A percentile compares a stretch with the other conserved stretches of the same genome.
These are phyloP conservation scores for Kwoniella shandongensis DNA, from an alignment of 768 basidiomycete species.

Conservation along the genomic window DNA sequence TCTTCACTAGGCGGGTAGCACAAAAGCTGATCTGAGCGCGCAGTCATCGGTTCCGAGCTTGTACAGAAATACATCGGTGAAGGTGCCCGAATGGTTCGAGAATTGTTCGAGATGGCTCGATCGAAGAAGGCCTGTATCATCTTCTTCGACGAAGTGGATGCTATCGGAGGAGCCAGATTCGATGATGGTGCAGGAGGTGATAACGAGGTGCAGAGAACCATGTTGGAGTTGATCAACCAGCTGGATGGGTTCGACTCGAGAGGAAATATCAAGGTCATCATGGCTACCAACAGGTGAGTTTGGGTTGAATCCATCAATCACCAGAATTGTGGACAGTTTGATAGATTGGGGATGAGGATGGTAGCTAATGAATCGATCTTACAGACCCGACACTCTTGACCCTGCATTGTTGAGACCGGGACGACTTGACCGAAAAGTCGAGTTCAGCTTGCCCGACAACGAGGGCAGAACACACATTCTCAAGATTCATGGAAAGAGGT, in stretches of 20 bases:
- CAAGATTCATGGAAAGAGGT: conserved; percentile 94
- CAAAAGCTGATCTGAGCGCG: not conserved
- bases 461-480: conserved; percentile 97
- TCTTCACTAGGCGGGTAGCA: not conserved
- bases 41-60: conserved; percentile 93
- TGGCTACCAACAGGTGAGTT: conserved; percentile 92
- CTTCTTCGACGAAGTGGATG: conserved; percentile 98
- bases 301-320: not conserved
- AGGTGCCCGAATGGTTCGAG: conserved; percentile 97
- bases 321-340: not conserved
- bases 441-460: conserved; percentile 90
- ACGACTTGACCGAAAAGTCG: conserved; percentile 92
- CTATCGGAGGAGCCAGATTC: conserved; percentile 95
- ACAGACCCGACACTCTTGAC: conserved; percentile 93
- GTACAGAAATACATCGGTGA: conserved; percentile 99
- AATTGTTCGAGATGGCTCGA: conserved; percentile 98
- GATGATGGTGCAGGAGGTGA: conserved; percentile 99
- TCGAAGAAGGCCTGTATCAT: conserved; percentile 99
- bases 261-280: conserved; percentile 99
- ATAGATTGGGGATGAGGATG: not conserved
- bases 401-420: conserved; percentile 94
- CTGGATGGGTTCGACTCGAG: conserved; percentile 96
- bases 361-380: not conserved
- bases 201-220: conserved; percentile 97
- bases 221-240: conserved; percentile 99